Conservation (phyloP, 2,329 filamentous ascomycete species). For the Stemphylium beticola region DNA sequence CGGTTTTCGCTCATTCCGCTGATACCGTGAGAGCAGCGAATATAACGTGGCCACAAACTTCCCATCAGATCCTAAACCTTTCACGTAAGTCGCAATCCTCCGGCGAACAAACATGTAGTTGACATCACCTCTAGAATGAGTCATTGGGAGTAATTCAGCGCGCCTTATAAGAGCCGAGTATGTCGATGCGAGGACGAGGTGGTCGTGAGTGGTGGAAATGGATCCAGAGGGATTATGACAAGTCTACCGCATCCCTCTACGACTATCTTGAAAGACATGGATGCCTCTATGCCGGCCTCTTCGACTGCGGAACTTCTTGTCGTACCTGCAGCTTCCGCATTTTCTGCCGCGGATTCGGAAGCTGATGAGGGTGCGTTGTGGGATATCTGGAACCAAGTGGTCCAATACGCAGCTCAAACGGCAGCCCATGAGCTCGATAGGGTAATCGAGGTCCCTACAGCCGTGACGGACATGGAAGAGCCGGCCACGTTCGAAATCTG, state of each 20-base stretch:
- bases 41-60: background rate
- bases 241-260: background rate
- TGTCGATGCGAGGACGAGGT: background rate
- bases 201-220: background rate
- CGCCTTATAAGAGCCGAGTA: background rate
- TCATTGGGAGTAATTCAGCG: background rate
- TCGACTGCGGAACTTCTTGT: background rate
- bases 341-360: background rate
- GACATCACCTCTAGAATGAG: background rate
- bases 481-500: background rate
- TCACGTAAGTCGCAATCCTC: background rate
- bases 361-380: background rate
- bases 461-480: background rate
- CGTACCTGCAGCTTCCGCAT: background rate
- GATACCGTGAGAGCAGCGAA: background rate
- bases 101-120: background rate
- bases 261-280: background rate
- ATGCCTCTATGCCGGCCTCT: background rate
- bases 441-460: background rate
- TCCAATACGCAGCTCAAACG: background rate
- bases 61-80: background rate
- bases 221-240: background rate
- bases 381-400: conserved; percentile 2
- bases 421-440: background rate
- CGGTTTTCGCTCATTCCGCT: background rate